Evolutionary conservation across 2,329 filamentous ascomycete genomes (phyloP), one percentile per base, ranked within the genome.

Genomic region (Cladosporium sp.): DNA sequence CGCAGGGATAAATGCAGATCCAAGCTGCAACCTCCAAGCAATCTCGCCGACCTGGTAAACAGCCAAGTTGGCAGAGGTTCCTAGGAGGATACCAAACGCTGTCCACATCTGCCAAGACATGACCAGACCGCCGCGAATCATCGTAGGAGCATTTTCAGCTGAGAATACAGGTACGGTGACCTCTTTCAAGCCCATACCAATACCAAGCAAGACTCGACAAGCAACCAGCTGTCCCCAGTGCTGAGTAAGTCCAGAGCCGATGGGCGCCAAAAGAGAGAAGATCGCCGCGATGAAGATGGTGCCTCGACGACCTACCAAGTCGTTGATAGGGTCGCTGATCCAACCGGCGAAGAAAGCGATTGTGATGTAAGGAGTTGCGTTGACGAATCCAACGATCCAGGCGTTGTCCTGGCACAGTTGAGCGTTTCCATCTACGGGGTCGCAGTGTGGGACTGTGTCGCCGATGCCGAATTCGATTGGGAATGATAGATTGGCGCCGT

Each of bases 361-460:
- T 14, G 82, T 83, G 59, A 87, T 80, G 59, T 87, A 84, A 0
- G 84, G 78, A 54, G 79, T 82, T 21, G 83, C 80, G 68, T 91
- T 91, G 67, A 91, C 79, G 1, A 90, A 76, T 41, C 89, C 89
- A n/a, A 90, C 79, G 41, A 90, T 78, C 80, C 84, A 86, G 21
- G 81, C 79, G 71, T 87, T 84, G 14, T 57, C 32, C 57, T 65
- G 64, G 44, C 64, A 65, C 12, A 60, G 47, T 44, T 49, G 57
- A 18, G 44, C 64, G n/a, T 65, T 65, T 8, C 49, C 32, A 18
- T 59, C 58, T 15, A 26, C 44, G 3, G 18, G 12, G 10, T 47
- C 58, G 21, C 63, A 65, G 41, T 65, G 30, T 7, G 63, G 63
- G 24, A 55, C 41, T 14, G 84, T 63, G 49, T 59, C 64, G 21